Base-by-base conservation (phyloP, 2,329 filamentous ascomycete genomes). In the Aspergillus sojae region DNA sequence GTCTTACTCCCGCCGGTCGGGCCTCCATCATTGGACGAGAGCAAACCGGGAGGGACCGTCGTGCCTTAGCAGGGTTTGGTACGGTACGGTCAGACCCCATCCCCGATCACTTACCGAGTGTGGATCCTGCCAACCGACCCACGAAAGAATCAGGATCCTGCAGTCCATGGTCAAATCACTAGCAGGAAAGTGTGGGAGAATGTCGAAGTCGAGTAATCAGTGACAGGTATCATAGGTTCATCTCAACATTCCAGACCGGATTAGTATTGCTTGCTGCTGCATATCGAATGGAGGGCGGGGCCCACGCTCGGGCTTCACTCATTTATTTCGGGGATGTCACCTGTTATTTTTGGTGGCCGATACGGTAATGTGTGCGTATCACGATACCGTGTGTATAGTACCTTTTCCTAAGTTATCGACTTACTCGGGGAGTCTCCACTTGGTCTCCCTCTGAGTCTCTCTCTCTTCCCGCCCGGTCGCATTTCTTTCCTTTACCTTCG, bases 401-500 rank as follows among this genome's bases (percentile, higher is more conserved):
- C 45, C 10, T 28, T 12, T 28, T 6, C 34, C 12, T 36, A 5
- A 14, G 12, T 16, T 16, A 6, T 36, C 10, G 21, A 48, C 45
- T 28, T 30, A 9, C 46, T 52, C 2, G 21, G 4, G 3, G 11
- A 12, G 12, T 53, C 50, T 53, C 50, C 50, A 34, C 50, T 28
- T 23, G 14, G 19, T 21, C 32, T 36, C 21, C 21, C n/a, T 23
- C 23, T 11, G 9, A 41, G 39, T 53, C 30, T 34, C 50, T 34
- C 26, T 28, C 34, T 36, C 14, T 34, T 53, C 50, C 50, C 50
- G 30, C 26, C 26, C 52, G 52, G 32, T 36, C 52, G 52, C 32
- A 36, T 21, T 54, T 54, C 52, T 54, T 54, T 32, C 52, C 28
- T 54, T 53, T 54, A 19, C 32, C 52, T 36, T 54, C 32, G 32